A percentile compares a stretch with the other conserved stretches of the same genome.
Evolutionary conservation across 306 rosid species (phyloP).

Genomic region (Castanea mollissima): DNA sequence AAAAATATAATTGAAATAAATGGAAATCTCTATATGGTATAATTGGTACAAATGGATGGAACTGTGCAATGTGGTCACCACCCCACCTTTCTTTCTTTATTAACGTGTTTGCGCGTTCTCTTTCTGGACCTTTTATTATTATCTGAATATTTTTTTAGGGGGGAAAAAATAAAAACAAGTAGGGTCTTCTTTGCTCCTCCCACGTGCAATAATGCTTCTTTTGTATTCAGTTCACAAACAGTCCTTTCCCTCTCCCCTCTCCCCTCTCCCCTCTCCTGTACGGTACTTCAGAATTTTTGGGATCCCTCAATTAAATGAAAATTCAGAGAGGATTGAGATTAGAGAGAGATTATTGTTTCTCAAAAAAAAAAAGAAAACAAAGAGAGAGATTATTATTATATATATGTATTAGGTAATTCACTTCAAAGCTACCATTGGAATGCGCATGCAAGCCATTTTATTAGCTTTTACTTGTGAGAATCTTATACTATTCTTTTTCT

Average conservation of each 20-base stretch:
- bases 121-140: constrained; percentile 15
- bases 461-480: neutral
- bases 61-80: constrained; percentile 24
- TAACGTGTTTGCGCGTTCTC: constrained; percentile 35
- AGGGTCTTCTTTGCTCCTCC: constrained; percentile 39
- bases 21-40: too few relatives aligned
- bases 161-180: neutral
- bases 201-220: constrained; percentile 71
- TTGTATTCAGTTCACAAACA: constrained; percentile 9
- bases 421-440: constrained; percentile 23
- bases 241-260: constrained; percentile 5
- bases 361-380: too few relatives aligned
- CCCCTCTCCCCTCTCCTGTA: constrained; percentile 32
- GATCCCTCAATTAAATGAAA: constrained; percentile 35
- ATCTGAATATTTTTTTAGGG: neutral
- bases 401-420: neutral
- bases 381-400: neutral
- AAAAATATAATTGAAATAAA: too few relatives aligned
- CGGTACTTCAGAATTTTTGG: constrained; percentile 42
- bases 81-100: constrained; percentile 24
- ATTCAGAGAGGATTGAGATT: neutral
- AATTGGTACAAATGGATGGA: neutral
- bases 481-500: neutral
- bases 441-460: constrained; percentile 48
- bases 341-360: neutral